Percentiles rank a stretch among this genome's conserved stretches.
Conservation (phyloP, 805 yeast species). For the Kazachstania africana region DNA sequence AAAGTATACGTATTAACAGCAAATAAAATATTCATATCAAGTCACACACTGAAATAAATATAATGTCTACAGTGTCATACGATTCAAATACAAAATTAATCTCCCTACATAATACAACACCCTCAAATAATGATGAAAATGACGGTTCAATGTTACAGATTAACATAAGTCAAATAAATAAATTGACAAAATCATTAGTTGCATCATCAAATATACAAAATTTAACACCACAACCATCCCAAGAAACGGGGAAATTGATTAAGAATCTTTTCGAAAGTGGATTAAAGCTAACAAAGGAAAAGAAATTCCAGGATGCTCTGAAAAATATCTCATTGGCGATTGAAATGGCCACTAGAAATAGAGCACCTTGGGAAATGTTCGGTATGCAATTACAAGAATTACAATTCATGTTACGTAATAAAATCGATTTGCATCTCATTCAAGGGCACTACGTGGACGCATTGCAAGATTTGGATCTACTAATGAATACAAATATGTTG, state of each 20-base stretch:
- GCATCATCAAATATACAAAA: constrained; percentile 36
- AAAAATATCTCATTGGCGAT: constrained; percentile 56
- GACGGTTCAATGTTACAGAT: constrained; percentile 6
- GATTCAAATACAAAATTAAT: constrained; percentile 21
- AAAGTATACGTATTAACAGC: too few relatives aligned
- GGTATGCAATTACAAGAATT: constrained; percentile 62
- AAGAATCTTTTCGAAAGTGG: constrained; percentile 58
- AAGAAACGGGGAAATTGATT: constrained; percentile 38
- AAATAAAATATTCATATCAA: too few relatives aligned
- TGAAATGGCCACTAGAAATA: constrained; percentile 47
- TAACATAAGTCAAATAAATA: constrained; percentile 27
- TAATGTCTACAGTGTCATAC: constrained; percentile 8
- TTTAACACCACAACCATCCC: constrained; percentile 44
- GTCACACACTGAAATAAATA: neutral
- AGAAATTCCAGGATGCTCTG: constrained; percentile 46
- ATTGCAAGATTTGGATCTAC: constrained; percentile 55
- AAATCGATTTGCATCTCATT: constrained; percentile 58
- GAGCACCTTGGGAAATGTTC: constrained; percentile 66
- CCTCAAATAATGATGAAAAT: neutral
- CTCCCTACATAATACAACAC: constrained; percentile 4
- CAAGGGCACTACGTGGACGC: constrained; percentile 46
- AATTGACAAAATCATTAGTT: constrained; percentile 25
- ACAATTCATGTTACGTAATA: constrained; percentile 51
- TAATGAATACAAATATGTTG: constrained; percentile 44
- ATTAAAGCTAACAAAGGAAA: constrained; percentile 39